Percentiles rank a stretch among this genome's conserved stretches.
phyloP scores from a whole-genome alignment of 768 basidiomycete genomes.

The Boletus coccyginus region DNA sequence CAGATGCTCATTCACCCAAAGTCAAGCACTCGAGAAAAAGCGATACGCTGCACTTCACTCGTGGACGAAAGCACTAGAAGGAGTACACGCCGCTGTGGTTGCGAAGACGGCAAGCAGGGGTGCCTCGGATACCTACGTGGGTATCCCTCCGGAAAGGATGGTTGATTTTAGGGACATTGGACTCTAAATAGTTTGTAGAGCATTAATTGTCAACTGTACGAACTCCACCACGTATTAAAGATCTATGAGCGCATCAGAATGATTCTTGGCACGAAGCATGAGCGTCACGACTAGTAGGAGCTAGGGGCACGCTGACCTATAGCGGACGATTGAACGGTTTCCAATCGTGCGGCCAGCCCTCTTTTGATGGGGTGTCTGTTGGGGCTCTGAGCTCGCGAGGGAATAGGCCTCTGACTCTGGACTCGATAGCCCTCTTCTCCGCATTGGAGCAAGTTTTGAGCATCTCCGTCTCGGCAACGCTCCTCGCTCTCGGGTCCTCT shows the following conservation, averaged over 20 bases:
- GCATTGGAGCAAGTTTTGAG: constrained; percentile 60
- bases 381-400: constrained; percentile 86
- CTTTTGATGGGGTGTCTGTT: constrained; percentile 76
- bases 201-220: constrained; percentile 1
- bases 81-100: constrained; percentile 73
- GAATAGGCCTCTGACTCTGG: constrained; percentile 76
- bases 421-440: constrained; percentile 71
- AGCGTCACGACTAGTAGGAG: background rate
- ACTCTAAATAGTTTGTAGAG: constrained; percentile 15
- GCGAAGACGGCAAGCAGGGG: constrained; percentile 56
- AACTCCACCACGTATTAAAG: constrained; percentile 1
- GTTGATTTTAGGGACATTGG: constrained; percentile 29
- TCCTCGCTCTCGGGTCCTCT: constrained; percentile 71
- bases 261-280: background rate
- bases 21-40: constrained; percentile 85
- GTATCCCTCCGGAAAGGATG: constrained; percentile 32
- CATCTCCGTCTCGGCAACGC: constrained; percentile 52
- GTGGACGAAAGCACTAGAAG: constrained; percentile 81
- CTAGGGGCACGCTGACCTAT: constrained; percentile 15
- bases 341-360: constrained; percentile 89
- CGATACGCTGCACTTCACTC: constrained; percentile 77
- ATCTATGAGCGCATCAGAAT: background rate
- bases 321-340: constrained; percentile 59
- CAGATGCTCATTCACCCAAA: constrained; percentile 31
- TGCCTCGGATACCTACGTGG: constrained; percentile 33